These are phyloP conservation scores for Suillus tomentosus DNA, from an alignment of 768 basidiomycete species.

Conservation along the genomic window DNA sequence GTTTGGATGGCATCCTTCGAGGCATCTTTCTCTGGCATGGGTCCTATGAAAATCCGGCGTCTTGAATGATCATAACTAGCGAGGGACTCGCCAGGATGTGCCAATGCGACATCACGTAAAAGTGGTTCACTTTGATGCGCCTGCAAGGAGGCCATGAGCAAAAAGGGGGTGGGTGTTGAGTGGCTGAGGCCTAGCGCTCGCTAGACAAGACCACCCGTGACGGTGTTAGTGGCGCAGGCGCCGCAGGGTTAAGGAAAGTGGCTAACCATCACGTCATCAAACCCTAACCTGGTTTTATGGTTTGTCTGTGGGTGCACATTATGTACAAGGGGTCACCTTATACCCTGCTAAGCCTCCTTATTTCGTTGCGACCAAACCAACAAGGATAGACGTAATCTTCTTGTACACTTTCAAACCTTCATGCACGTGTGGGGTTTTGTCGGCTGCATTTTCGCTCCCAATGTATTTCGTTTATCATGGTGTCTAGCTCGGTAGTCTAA, in stretches of 20 bases:
- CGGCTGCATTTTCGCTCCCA: too few species aligned
- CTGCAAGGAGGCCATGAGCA: conserved; percentile 1
- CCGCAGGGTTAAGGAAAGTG: not conserved
- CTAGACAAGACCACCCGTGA: not conserved
- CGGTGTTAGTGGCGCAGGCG: not conserved
- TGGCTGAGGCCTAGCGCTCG: not conserved
- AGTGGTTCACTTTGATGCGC: not conserved
- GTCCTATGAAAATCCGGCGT: conserved; percentile 71
- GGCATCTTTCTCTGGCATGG: conserved; percentile 67
- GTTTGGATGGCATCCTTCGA: conserved; percentile 46
- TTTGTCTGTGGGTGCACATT: not conserved
- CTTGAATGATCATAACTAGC: conserved; percentile 33
- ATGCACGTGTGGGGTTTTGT: too few species aligned
- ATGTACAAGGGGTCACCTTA: too few species aligned
- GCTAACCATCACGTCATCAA: conserved; percentile 24
- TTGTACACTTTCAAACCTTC: too few species aligned
- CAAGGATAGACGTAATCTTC: too few species aligned
- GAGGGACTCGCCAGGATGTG: not conserved
- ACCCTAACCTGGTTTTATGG: conserved; percentile 20
- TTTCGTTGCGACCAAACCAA: too few species aligned
- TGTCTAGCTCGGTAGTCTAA: too few species aligned
- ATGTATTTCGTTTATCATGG: too few species aligned
- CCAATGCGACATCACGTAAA: not conserved
- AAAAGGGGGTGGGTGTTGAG: not conserved
- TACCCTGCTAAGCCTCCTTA: too few species aligned